Evolutionary conservation across 768 basidiomycete species (phyloP).

Genomic region (Amanita muscaria): DNA sequence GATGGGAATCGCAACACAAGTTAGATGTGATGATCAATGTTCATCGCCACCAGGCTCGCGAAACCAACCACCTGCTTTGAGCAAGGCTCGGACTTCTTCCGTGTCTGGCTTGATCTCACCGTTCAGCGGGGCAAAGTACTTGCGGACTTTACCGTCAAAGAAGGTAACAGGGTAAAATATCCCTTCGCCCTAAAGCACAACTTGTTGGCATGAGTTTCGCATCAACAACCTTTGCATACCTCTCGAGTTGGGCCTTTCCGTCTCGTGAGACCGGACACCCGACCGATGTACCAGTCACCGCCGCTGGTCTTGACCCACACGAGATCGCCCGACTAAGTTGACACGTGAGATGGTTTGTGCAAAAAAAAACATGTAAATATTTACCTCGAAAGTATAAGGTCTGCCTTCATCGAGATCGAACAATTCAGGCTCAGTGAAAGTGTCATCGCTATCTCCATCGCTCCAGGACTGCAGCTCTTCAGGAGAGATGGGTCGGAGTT

Average conservation of each 20-base stretch:
- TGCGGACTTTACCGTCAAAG: constrained; percentile 36
- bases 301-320: constrained; percentile 47
- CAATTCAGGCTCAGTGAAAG: constrained; percentile 23
- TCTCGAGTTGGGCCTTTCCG: constrained; percentile 37
- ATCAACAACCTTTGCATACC: too few species aligned
- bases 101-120: constrained; percentile 61
- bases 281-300: constrained; percentile 45
- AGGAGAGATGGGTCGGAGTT: constrained; percentile 24
- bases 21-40: too few species aligned
- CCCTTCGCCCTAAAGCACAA: constrained; percentile 43
- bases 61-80: constrained; percentile 42
- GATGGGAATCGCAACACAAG: too few species aligned
- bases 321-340: constrained; percentile 31
- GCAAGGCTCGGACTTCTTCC: constrained; percentile 33
- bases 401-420: constrained; percentile 40
- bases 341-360: constrained; percentile 4
- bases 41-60: too few species aligned
- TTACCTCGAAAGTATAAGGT: constrained; percentile 43
- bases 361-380: constrained; percentile 13
- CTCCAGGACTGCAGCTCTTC: constrained; percentile 28
- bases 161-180: constrained; percentile 49
- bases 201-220: too few species aligned
- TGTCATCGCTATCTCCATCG: constrained; percentile 26
- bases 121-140: constrained; percentile 54
- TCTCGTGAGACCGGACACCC: constrained; percentile 34